phyloP scores from a whole-genome alignment of 2,329 filamentous ascomycete genomes.

The Boeremia lycopersici region DNA sequence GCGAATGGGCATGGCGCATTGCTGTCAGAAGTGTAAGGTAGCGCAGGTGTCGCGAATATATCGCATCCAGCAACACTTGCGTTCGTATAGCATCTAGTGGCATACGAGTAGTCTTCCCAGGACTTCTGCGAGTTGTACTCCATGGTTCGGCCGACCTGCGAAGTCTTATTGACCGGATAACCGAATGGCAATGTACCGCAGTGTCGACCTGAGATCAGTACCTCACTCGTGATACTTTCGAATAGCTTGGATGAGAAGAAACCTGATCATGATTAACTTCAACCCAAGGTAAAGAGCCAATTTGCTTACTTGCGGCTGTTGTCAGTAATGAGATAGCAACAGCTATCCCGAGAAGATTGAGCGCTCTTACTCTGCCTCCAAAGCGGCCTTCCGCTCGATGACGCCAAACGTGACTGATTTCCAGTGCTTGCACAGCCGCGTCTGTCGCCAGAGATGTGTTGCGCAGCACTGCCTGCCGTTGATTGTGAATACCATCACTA shows the following conservation, averaged over 20 bases:
- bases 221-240: constrained; percentile 35
- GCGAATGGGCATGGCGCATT: background rate
- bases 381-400: background rate
- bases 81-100: constrained; percentile 13
- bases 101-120: constrained; percentile 8
- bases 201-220: constrained; percentile 32
- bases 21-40: background rate
- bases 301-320: background rate
- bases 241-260: constrained; percentile 43
- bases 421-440: constrained; percentile 9
- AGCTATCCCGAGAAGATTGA: constrained; percentile 22
- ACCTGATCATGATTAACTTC: constrained; percentile 3
- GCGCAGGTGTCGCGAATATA: background rate
- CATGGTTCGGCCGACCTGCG: background rate
- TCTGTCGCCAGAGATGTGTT: constrained; percentile 28
- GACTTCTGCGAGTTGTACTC: background rate
- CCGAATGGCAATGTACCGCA: constrained; percentile 18
- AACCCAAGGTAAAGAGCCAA: too few relatives aligned
- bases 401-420: constrained; percentile 1
- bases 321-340: constrained; percentile 7
- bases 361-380: background rate
- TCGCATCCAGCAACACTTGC: background rate
- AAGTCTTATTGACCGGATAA: background rate
- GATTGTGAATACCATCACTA: constrained; percentile 39
- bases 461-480: constrained; percentile 42